These are phyloP conservation scores for Solanum microdontum DNA, from an alignment of 257 asterid species.

Conservation along the genomic window DNA sequence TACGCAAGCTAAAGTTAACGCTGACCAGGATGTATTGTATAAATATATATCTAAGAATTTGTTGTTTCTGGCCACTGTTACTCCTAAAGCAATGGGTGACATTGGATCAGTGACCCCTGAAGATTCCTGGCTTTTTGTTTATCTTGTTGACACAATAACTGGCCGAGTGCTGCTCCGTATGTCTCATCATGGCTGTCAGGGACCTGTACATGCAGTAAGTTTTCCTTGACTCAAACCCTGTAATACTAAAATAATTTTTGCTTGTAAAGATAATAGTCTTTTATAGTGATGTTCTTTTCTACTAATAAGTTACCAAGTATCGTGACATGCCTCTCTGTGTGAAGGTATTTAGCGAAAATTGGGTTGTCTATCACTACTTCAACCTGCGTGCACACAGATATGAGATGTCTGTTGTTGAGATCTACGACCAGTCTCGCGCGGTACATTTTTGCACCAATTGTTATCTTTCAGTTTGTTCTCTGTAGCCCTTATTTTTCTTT, in stretches of 20 bases:
- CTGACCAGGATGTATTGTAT: conserved; percentile 93
- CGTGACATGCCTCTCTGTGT: not conserved
- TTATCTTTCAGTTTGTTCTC: not conserved
- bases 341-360: conserved; percentile 93
- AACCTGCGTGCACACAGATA: conserved; percentile 92
- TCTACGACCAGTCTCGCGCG: conserved; percentile 96
- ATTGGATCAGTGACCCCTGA: conserved; percentile 89
- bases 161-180: conserved; percentile 87
- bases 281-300: not conserved
- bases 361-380: conserved; percentile 98
- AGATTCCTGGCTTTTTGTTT: conserved; percentile 74
- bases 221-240: conserved; percentile 1
- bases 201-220: conserved; percentile 88
- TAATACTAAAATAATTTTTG: not conserved
- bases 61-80: conserved; percentile 77
- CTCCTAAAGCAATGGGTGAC: conserved; percentile 79
- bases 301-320: not conserved
- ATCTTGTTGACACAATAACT: conserved; percentile 78
- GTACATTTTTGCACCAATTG: conserved; percentile 33
- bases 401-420: conserved; percentile 97
- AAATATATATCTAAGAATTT: conserved; percentile 80
- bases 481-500: not conserved
- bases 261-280: not conserved
- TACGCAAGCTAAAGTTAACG: conserved; percentile 85
- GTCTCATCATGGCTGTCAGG: conserved; percentile 94